These are phyloP conservation scores for Apophysomyces variabilis DNA, from an alignment of 371 early-diverging fungal species.

Conservation along the genomic window DNA sequence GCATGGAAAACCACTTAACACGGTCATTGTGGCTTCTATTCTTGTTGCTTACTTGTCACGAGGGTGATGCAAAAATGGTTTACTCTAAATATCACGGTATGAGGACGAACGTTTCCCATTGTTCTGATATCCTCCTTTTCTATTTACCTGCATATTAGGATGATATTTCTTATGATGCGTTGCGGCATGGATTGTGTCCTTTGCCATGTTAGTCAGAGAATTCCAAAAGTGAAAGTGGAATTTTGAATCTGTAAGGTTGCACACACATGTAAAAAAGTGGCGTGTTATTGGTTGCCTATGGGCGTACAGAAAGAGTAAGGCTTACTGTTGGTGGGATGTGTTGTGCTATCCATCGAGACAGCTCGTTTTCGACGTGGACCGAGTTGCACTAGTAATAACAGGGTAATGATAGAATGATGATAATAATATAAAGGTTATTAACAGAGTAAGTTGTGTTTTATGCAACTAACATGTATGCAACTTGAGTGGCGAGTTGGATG, in stretches of 20 bases:
- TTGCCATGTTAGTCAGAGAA: background rate
- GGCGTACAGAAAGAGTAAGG: background rate
- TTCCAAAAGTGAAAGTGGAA: slow-evolving; percentile 27
- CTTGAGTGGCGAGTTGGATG: slow-evolving; percentile 9
- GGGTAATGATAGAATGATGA: background rate
- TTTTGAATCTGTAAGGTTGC: slow-evolving; percentile 12
- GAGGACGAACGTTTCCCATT: background rate
- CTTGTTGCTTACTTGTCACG: slow-evolving; percentile 8
- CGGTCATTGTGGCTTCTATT: background rate
- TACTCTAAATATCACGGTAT: slow-evolving; percentile 3
- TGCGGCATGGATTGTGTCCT: background rate
- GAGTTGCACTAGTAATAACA: slow-evolving; percentile 8
- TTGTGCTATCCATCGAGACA: slow-evolving; percentile 12
- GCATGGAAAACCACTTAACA: slow-evolving; percentile 2
- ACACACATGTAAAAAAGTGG: background rate
- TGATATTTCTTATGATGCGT: background rate
- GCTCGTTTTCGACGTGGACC: slow-evolving; percentile 9
- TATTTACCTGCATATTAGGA: background rate
- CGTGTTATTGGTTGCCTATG: slow-evolving; percentile 1
- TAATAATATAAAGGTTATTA: too few relatives aligned
- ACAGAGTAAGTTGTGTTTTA: background rate
- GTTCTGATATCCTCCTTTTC: slow-evolving; percentile 10
- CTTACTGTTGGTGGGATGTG: slow-evolving; percentile 20
- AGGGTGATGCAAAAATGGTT: background rate
- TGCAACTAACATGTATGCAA: slow-evolving; percentile 4